Base-by-base conservation (phyloP, 768 basidiomycete species). In the Mycena amicta region DNA sequence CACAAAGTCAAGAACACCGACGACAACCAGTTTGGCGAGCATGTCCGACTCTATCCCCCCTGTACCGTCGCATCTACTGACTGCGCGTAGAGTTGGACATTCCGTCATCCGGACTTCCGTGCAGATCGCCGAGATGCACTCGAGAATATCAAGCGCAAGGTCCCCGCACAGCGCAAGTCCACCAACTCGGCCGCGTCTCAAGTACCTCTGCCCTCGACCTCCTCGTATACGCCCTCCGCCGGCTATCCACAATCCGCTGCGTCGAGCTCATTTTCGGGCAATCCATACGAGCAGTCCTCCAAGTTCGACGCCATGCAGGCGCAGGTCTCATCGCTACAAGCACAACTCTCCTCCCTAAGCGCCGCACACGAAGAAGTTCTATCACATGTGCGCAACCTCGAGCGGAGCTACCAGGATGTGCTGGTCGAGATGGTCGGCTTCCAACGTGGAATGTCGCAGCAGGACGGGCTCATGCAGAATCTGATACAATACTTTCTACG, bases 1-100 rank as follows among this genome's bases (percentile, higher is more conserved):
- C 94, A 95, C 80, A 96, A 96, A 79, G 90, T 95, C 62, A 95
- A 95, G 73, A 93, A 91, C 66, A 87, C 86, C 2, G 93, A 94
- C 62, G 92, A 92, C 65, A 78, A 84, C 69, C 83, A 86, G 61
- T 92, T 79, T 60, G 81, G 81, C 13, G 86, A 84, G 75, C 80
- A 89, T 75, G 81, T 82, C 66, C 16, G 79, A 74, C 6, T 37
- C 22, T 12, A 13, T n/a, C n/a, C n/a, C n/a, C n/a, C n/a, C n/a
- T n/a, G n/a, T n/a, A n/a, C n/a, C n/a, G n/a, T n/a, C n/a, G n/a
- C n/a, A n/a, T n/a, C n/a, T n/a, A n/a, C n/a, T n/a, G n/a, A n/a
- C n/a, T n/a, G 4, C 41, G 22, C 12, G 20, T 13, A 83, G 80
- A 79, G 77, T 66, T 84, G 82, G 83, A 83, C 80, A 1, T 84